Conservation (phyloP, 306 rosid genomes). For the Ormosia semicastrata region DNA sequence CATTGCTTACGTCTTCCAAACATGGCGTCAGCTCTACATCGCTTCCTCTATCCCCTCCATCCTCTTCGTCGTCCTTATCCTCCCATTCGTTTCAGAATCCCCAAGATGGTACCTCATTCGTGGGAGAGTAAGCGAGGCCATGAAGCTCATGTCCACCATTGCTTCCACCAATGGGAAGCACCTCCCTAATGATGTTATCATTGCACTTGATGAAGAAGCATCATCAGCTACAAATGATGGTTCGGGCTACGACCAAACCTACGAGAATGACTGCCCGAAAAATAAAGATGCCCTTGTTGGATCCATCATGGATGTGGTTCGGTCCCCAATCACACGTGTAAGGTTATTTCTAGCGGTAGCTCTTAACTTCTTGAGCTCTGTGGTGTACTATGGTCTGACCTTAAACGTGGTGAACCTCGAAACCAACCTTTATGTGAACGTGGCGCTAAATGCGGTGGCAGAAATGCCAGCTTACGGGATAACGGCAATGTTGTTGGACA, state of each 20-base stretch:
- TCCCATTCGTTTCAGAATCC: conserved; percentile 83
- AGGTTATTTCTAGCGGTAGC: conserved; percentile 62
- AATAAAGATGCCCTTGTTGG: conserved; percentile 47
- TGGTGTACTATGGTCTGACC: conserved; percentile 86
- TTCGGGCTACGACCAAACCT: not conserved
- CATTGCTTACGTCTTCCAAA: conserved; percentile 57
- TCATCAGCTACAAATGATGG: not conserved
- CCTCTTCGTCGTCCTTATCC: conserved; percentile 48
- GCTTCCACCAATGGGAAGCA: conserved; percentile 56
- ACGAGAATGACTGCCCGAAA: not conserved
- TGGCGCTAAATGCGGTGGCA: conserved; percentile 70
- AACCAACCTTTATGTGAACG: conserved; percentile 70
- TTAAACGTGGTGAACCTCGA: conserved; percentile 67
- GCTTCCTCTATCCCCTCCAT: conserved; percentile 76
- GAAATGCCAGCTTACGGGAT: conserved; percentile 85
- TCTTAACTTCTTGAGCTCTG: conserved; percentile 60
- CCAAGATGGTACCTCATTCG: conserved; percentile 93
- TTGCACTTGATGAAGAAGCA: conserved; percentile 63
- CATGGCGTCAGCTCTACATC: conserved; percentile 77
- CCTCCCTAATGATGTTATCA: conserved; percentile 52
- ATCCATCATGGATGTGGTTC: conserved; percentile 63
- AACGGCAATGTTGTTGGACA: conserved; percentile 67
- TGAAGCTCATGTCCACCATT: conserved; percentile 56
- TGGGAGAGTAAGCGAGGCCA: conserved; percentile 62
- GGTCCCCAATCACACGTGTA: conserved; percentile 51